Evolutionary conservation across 2,329 filamentous ascomycete species (phyloP).

Genomic region (Trichoderma sp.): DNA sequence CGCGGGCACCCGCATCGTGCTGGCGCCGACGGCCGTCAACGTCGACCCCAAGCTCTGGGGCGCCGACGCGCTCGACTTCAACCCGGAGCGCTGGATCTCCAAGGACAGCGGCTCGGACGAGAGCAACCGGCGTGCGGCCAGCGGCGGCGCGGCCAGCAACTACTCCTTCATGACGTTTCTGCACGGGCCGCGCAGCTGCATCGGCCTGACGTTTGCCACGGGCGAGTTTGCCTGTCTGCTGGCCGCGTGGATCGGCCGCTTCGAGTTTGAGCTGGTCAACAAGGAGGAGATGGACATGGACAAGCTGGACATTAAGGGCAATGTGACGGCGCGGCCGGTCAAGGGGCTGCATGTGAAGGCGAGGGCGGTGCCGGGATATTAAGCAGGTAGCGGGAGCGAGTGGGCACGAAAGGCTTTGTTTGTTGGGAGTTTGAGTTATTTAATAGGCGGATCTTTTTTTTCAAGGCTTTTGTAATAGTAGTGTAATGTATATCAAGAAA

Average conservation of each 20-base stretch:
- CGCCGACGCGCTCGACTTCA: conserved; percentile 70
- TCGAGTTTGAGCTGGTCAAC: conserved; percentile 62
- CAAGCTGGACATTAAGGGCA: conserved; percentile 66
- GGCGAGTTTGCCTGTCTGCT: conserved; percentile 84
- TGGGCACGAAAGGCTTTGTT: background rate
- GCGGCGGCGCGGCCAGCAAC: conserved; percentile 73
- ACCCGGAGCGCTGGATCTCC: conserved; percentile 74
- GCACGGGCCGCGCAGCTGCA: conserved; percentile 83
- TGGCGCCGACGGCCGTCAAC: conserved; percentile 71
- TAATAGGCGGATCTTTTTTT: background rate
- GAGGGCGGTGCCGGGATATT: conserved; percentile 66
- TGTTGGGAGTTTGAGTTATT: background rate
- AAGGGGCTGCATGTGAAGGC: conserved; percentile 71
- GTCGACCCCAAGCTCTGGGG: conserved; percentile 73
- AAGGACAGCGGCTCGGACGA: conserved; percentile 37
- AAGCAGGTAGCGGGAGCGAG: conserved; percentile 12
- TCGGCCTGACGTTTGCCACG: conserved; percentile 77
- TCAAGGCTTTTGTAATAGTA: background rate
- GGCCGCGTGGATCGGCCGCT: conserved; percentile 74
- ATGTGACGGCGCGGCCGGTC: conserved; percentile 71
- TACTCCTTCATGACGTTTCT: conserved; percentile 81
- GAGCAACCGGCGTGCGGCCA: conserved; percentile 48
- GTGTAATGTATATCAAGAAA: background rate
- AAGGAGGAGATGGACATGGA: conserved; percentile 65
- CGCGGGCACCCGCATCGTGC: conserved; percentile 67